These are phyloP conservation scores for Botrytis tulipae DNA, from an alignment of 2,329 filamentous ascomycete genomes.

Conservation along the genomic window DNA sequence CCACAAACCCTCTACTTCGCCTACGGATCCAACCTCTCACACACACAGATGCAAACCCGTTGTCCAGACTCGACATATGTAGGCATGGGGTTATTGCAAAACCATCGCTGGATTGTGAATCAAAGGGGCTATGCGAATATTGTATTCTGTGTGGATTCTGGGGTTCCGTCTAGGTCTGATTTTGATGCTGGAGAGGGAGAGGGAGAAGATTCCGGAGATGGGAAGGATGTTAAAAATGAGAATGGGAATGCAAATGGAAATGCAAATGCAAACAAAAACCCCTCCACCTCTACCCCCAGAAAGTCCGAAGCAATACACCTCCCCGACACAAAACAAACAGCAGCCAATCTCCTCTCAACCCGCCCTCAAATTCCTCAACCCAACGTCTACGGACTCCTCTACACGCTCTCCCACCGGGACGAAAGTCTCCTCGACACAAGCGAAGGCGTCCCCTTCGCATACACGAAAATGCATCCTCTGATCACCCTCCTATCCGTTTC, in stretches of 20 bases:
- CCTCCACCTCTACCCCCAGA: no score
- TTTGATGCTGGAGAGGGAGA: no score
- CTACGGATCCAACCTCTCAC: conserved; percentile 69
- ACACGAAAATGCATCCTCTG: conserved; percentile 35
- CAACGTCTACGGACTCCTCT: conserved; percentile 53
- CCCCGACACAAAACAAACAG: no score
- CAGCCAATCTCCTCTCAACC: no score
- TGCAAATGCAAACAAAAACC: no score
- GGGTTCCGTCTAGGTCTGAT: no score
- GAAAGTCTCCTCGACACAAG: conserved; percentile 52
- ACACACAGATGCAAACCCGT: conserved; percentile 60
- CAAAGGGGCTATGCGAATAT: conserved; percentile 67
- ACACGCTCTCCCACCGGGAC: conserved; percentile 50
- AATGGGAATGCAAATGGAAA: no score
- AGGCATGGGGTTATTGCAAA: conserved; percentile 51
- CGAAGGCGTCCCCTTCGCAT: conserved; percentile 62
- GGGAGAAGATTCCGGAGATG: fast-evolving
- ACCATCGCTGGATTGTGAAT: conserved; percentile 67
- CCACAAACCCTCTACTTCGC: conserved; percentile 57
- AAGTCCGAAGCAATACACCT: no score
- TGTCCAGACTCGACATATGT: conserved; percentile 53
- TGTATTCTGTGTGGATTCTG: conserved; percentile 15
- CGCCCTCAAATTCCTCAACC: no score
- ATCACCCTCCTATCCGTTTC: neutral
- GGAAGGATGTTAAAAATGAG: neutral